Evolutionary conservation across 768 basidiomycete species (phyloP), one percentile per base, ranked within the genome.

Genomic region (Leccinum uliginosum): DNA sequence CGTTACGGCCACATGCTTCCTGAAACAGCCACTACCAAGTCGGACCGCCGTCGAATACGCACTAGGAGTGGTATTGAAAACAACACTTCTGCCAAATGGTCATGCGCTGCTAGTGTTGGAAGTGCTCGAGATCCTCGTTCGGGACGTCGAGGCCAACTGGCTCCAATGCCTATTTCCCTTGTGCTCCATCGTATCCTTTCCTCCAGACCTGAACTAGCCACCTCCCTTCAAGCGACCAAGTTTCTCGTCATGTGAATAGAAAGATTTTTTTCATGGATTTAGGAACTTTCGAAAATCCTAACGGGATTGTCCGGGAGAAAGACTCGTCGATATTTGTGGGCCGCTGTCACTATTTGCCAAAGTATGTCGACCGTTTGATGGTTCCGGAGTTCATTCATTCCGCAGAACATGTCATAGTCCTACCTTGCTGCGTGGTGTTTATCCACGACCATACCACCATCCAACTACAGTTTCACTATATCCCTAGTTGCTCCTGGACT

Each of bases 11-110:
- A n/a, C 26, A 26, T 26, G 26, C 26, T 26, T 26, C 26, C 26
- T 3, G 26, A 5, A 26, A 5, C 26, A 26, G 26, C 26, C 26
- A 26, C 26, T 26, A 26, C 26, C 78, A 83, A 54, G 66, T 76
- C 1, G 80, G 79, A 34, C 65, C 62, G 7, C 30, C 65, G 3
- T n/a, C 2, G 9, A 21, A 63, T 29, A n/a, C 9, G 2, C 52
- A 19, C 14, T 51, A 35, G 59, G 15, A 12, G 7, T 60, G 61
- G 61, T 59, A 62, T 43, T 21, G 38, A 15, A 59, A 62, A 24
- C 50, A 30, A 27, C 44, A 57, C 5, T 62, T 62, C 45, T 46
- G 45, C 24, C 14, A n/a, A 46, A 26, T 26, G 26, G 26, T 26
- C 26, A 26, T 17, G 21, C 55, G 2, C 24, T 56, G 15, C 27